Evolutionary conservation across 2,329 filamentous ascomycete species (phyloP).

Genomic region (Hymenoscyphus fructigenus): DNA sequence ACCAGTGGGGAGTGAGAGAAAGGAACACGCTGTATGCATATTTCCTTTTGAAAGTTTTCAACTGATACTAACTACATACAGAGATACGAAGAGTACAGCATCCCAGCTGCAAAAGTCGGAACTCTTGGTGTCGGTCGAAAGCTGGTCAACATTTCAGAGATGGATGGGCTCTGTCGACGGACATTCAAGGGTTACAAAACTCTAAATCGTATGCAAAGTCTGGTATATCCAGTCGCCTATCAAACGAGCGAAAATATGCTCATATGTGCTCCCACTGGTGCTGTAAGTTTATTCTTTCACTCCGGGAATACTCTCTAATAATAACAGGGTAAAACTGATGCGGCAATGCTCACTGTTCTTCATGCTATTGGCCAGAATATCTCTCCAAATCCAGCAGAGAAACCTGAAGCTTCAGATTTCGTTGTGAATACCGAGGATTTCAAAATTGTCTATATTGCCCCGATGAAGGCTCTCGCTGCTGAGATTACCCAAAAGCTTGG

Average conservation of each 20-base stretch:
- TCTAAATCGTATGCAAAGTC: conserved; percentile 96
- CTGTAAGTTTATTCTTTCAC: conserved; percentile 47
- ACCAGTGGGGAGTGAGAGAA: conserved; percentile 70
- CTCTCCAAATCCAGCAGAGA: conserved; percentile 74
- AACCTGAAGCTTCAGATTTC: conserved; percentile 73
- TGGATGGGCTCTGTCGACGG: conserved; percentile 86
- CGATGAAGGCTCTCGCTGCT: conserved; percentile 97
- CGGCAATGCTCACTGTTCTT: conserved; percentile 92
- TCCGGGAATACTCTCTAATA: conserved; percentile 19
- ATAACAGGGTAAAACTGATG: conserved; percentile 85
- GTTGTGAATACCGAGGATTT: conserved; percentile 82
- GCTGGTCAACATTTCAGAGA: conserved; percentile 73
- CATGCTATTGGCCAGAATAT: conserved; percentile 88
- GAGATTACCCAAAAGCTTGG: conserved; percentile 95
- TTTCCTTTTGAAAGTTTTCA: not conserved
- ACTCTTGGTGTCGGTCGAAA: conserved; percentile 70
- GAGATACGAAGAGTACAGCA: conserved; percentile 85
- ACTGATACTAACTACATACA: conserved; percentile 42
- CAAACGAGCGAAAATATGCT: conserved; percentile 98
- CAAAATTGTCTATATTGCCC: conserved; percentile 98
- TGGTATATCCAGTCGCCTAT: conserved; percentile 94
- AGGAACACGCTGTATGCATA: conserved; percentile 53
- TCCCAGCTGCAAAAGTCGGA: conserved; percentile 81
- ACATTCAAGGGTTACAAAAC: conserved; percentile 94
- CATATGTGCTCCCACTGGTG: conserved; percentile 95